These are phyloP conservation scores for Candida insectalens DNA, from an alignment of 805 yeast genomes.

Conservation along the genomic window DNA sequence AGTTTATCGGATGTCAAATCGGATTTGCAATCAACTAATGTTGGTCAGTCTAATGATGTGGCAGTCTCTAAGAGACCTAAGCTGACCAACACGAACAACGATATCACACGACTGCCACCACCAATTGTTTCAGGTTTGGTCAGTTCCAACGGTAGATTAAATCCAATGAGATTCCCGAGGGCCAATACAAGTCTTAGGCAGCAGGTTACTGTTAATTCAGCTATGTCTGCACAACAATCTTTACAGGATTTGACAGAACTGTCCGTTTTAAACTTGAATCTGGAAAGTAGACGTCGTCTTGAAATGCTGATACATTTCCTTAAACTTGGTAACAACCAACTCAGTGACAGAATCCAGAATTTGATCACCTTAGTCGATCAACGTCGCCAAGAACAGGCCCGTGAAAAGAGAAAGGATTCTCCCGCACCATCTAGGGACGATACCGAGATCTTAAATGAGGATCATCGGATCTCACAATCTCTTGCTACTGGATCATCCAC, in stretches of 20 bases:
- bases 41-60: not conserved
- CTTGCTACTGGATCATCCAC: conserved; percentile 5
- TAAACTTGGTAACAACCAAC: conserved; percentile 70
- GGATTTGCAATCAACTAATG: not conserved
- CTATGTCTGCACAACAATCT: conserved; percentile 21
- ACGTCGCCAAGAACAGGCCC: conserved; percentile 10
- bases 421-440: not conserved
- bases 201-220: conserved; percentile 21
- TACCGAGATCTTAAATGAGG: not conserved
- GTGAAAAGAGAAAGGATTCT: not conserved
- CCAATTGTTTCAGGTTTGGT: no score
- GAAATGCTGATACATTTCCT: conserved; percentile 73
- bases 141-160: no score
- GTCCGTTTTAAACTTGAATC: conserved; percentile 25
- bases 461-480: not conserved
- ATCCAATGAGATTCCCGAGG: conserved; percentile 10
- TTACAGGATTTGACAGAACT: conserved; percentile 26
- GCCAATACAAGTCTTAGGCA: conserved; percentile 14
- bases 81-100: conserved; percentile 9
- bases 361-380: conserved; percentile 27
- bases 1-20: not conserved
- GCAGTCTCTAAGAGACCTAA: conserved; percentile 1
- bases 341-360: conserved; percentile 54
- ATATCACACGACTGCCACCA: not conserved
- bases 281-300: conserved; percentile 67